Conservation (phyloP, 106 monocot genomes). For the Ottelia alismoides region DNA sequence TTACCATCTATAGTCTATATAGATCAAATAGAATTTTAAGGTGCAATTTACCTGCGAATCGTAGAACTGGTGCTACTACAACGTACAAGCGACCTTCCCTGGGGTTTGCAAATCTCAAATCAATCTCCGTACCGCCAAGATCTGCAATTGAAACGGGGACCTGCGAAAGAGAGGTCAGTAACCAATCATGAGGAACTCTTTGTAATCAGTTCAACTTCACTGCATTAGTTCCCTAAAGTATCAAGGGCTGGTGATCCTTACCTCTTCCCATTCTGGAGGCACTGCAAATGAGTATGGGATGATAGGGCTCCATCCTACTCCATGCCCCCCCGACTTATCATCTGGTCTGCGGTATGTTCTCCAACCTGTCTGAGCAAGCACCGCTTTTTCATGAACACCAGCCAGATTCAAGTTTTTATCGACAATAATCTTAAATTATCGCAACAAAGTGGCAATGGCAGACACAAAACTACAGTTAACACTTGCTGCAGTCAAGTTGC, state of each 20-base stretch:
- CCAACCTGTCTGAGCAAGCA: conserved; percentile 91
- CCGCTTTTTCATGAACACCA: conserved; percentile 30
- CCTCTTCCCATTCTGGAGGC: conserved; percentile 80
- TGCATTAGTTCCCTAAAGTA: too few species aligned
- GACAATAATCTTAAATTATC: too few species aligned
- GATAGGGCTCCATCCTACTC: conserved; percentile 97
- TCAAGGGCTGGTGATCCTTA: too few species aligned
- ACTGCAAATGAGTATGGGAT: conserved; percentile 84
- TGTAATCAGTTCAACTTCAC: too few species aligned
- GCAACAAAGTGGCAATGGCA: too few species aligned
- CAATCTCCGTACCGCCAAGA: conserved; percentile 98
- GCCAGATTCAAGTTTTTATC: too few species aligned
- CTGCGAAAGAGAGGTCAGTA: too few species aligned
- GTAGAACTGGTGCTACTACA: conserved; percentile 82
- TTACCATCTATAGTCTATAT: too few species aligned
- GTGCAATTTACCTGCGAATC: conserved; percentile 95
- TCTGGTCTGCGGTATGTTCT: conserved; percentile 85
- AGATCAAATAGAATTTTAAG: too few species aligned
- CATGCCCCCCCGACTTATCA: conserved; percentile 95
- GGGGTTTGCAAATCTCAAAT: conserved; percentile 70
- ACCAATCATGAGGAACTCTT: too few species aligned
- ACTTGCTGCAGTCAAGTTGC: too few species aligned
- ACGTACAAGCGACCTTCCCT: conserved; percentile 81
- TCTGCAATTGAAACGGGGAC: conserved; percentile 97
- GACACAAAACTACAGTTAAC: too few species aligned